phyloP scores from a whole-genome alignment of 768 basidiomycete species.

The Rubroboletus satanas region DNA sequence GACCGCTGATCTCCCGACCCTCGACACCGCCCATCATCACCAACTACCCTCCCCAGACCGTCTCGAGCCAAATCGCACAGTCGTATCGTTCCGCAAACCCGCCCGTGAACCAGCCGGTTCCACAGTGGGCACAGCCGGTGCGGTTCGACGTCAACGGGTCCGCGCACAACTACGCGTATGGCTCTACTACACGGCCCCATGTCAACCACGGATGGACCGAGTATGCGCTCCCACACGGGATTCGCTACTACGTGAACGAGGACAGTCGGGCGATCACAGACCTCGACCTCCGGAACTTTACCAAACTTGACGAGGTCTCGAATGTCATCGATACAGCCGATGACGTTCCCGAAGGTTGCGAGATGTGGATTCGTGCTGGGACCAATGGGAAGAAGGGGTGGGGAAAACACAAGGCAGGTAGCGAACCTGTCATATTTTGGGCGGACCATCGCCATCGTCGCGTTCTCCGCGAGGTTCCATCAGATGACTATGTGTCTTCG shows the following conservation, averaged over 20 bases:
- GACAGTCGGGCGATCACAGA: slow-evolving; percentile 65
- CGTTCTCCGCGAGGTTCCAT: slow-evolving; percentile 45
- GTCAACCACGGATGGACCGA: slow-evolving; percentile 64
- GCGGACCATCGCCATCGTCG: slow-evolving; percentile 61
- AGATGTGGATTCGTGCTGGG: slow-evolving; percentile 58
- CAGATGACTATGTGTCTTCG: slow-evolving; percentile 22
- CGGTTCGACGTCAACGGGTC: slow-evolving; percentile 29
- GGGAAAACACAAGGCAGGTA: slow-evolving; percentile 29
- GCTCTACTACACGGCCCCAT: slow-evolving; percentile 23
- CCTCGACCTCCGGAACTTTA: slow-evolving; percentile 54
- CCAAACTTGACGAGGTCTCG: slow-evolving; percentile 42
- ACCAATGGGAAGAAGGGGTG: slow-evolving; percentile 27
- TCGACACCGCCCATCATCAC: slow-evolving; percentile 30
- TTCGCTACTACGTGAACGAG: slow-evolving; percentile 67
- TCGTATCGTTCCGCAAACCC: slow-evolving; percentile 21
- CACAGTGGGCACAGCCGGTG: slow-evolving; percentile 26
- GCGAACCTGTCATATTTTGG: slow-evolving; percentile 48
- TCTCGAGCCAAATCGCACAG: slow-evolving; percentile 22
- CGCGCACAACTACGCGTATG: slow-evolving; percentile 27
- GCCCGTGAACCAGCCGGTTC: slow-evolving; percentile 26
- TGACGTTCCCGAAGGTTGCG: slow-evolving; percentile 44
- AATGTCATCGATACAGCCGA: slow-evolving; percentile 29
- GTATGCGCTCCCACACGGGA: slow-evolving; percentile 69
- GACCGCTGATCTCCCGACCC: slow-evolving; percentile 45
- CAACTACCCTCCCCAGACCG: slow-evolving; percentile 14